Base-by-base conservation (phyloP, 2,329 filamentous ascomycete genomes). In the Penicillium sp. region DNA sequence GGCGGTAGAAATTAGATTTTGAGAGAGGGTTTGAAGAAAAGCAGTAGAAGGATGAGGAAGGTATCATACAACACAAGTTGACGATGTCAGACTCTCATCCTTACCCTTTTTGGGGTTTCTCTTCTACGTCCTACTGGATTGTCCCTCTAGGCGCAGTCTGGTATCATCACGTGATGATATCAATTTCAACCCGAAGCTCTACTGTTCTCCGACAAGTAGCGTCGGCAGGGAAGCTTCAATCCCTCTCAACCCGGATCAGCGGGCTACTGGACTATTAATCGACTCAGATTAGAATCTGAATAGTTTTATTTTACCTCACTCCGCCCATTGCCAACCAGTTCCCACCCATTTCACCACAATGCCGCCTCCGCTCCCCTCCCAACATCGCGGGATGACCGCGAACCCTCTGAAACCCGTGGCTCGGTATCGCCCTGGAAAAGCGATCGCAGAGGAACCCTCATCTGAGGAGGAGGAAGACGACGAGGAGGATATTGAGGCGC, bases 361-460 rank as follows among this genome's bases (percentile, higher is more conserved):
- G 79, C 79, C 79, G 37, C 79, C 79, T 35, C 78, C 78, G 6
- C 74, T 80, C 54, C 77, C 77, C 19, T 78, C 76, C 46, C 69
- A 70, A 22, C 76, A 77, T 61, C 75, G 78, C 62, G 90, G 91
- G 72, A 97, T 98, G 91, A 98, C 94, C 65, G 93, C 93, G 64
- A 97, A 97, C 73, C 93, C 92, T 3, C 80, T 89, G 60, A 88
- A 88, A 75, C 91, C 92, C 26, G 86, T 73, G 37, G 67, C 88
- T 68, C 90, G 95, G 59, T 90, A 97, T 71, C 88, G 93, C 60
- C 89, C 94, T 16, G 94, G 95, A 67, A 98, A 97, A 77, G 82
- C 89, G 54, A 70, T 82, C 40, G 76, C 77, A 14, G 81, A 83
- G 58, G 79, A 81, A 57, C 72, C 73, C 4, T 81, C 79, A 7